Conservation (phyloP, 1,284 basidiomycete species). For the Sporisorium sorghi region DNA sequence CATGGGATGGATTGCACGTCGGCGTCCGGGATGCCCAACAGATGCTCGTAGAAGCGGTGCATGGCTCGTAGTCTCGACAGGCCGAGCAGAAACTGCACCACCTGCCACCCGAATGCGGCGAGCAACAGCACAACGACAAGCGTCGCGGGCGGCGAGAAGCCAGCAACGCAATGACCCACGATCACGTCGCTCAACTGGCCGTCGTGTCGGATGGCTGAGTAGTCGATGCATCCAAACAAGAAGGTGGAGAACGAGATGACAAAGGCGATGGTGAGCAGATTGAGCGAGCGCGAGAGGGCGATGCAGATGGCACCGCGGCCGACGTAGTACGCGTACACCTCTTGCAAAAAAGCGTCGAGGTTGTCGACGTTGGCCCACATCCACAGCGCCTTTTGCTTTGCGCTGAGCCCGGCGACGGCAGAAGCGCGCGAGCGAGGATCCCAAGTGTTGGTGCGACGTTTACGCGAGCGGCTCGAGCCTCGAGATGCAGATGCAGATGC, state of each 20-base stretch:
- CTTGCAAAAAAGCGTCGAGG: slow-evolving; percentile 91
- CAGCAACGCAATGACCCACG: slow-evolving; percentile 71
- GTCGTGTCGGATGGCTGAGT: slow-evolving; percentile 75
- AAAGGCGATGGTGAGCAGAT: slow-evolving; percentile 94
- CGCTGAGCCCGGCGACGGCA: slow-evolving; percentile 37
- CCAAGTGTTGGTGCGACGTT: slow-evolving; percentile 15
- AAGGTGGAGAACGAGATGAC: slow-evolving; percentile 97
- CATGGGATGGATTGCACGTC: slow-evolving; percentile 98
- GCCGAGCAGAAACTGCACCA: slow-evolving; percentile 72
- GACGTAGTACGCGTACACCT: slow-evolving; percentile 94
- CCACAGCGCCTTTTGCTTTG: slow-evolving; percentile 79
- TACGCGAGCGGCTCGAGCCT: slow-evolving; percentile 21
- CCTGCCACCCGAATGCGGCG: slow-evolving; percentile 76
- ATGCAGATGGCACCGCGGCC: slow-evolving; percentile 97
- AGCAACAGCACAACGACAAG: slow-evolving; percentile 76
- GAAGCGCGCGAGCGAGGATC: slow-evolving; percentile 37
- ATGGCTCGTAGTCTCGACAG: slow-evolving; percentile 85
- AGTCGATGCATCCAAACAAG: slow-evolving; percentile 92
- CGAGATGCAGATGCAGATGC: slow-evolving; percentile 16
- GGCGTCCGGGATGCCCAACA: slow-evolving; percentile 75
- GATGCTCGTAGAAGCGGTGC: slow-evolving; percentile 82
- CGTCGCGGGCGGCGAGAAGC: slow-evolving; percentile 84
- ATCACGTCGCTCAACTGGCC: slow-evolving; percentile 62
- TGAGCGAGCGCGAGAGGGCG: slow-evolving; percentile 84
- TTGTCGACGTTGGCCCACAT: slow-evolving; percentile 99